Conservation (phyloP, 1,284 basidiomycete species). For the Ganoderma boninense region DNA sequence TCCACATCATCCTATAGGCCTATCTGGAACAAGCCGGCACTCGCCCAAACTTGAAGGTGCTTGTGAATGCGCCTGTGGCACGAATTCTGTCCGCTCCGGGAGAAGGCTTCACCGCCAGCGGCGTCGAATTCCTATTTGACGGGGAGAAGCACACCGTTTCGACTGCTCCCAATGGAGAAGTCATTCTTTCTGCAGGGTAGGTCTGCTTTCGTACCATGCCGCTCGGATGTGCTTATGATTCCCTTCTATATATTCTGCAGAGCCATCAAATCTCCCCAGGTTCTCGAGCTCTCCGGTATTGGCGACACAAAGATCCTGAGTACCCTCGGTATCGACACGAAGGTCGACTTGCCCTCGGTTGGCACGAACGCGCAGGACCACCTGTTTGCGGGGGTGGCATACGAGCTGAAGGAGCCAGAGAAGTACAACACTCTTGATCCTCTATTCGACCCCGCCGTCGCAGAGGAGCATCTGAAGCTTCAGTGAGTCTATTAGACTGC, state of each 20-base stretch:
- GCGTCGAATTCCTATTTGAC: conserved; percentile 43
- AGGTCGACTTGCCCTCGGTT: conserved; percentile 46
- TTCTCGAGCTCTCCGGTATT: conserved; percentile 52
- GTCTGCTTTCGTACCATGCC: background rate
- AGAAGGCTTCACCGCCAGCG: conserved; percentile 37
- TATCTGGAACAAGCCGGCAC: conserved; percentile 28
- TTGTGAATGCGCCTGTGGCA: conserved; percentile 30
- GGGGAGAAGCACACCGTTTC: conserved; percentile 37
- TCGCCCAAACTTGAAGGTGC: conserved; percentile 33
- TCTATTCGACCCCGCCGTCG: conserved; percentile 34
- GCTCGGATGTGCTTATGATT: background rate
- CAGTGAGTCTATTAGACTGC: conserved; percentile 34
- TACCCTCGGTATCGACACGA: conserved; percentile 41
- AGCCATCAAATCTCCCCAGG: conserved; percentile 38
- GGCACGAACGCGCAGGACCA: conserved; percentile 47
- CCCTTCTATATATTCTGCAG: conserved; percentile 21
- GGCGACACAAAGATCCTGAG: conserved; percentile 43
- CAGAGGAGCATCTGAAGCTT: conserved; percentile 37
- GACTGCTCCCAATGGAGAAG: conserved; percentile 41
- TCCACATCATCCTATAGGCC: conserved; percentile 14
- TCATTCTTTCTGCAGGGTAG: conserved; percentile 47
- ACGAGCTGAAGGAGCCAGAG: conserved; percentile 24
- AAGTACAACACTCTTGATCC: conserved; percentile 39
- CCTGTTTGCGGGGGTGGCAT: conserved; percentile 24
- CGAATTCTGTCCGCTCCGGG: conserved; percentile 23